Evolutionary conservation across 2,329 filamentous ascomycete genomes (phyloP), one percentile per base, ranked within the genome.

Genomic region (Talaromyces verruculosus): DNA sequence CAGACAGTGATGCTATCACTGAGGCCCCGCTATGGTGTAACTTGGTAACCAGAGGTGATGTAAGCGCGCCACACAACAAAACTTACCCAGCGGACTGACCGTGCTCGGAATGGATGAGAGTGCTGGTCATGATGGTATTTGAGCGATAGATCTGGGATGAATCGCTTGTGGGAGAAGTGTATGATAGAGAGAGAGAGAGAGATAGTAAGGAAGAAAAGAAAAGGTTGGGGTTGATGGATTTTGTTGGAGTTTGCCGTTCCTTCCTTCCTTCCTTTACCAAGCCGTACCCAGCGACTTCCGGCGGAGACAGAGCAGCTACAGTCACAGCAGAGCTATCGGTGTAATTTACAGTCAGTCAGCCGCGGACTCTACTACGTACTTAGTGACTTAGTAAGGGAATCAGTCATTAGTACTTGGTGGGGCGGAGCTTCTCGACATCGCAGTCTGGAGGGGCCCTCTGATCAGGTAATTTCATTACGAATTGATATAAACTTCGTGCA

Each of bases 41-140:
- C 58, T 39, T n/a, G 33, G 22, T 30, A 33, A 33, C 30, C 7
- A 33, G 30, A 33, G 45, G 75, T 79, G 77, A 79, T 79, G 77
- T 79, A 76, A 78, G 74, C 75, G 74, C 68, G 74, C 68, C 61
- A 65, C 57, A 59, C 70, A 61, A 70, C 67, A 69, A 51, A 66
- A 84, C 84, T 81, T 75, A 85, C 84, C 82, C 83, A 78, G 82
- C 81, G 76, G 80, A 80, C 65, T 80, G 78, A 69, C 78, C 75
- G 69, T 84, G 82, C 67, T 84, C 82, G 67, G 78, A 74, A 68
- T 82, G 81, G 70, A 84, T 79, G 72, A 85, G 76, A 51, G 82
- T 83, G 76, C 82, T 81, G 65, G 84, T 74, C 84, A 86, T 85
- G 64, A 67, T 75, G 69, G 41, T 64, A 53, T 43, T n/a, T 3